Percentiles rank a stretch among this genome's conserved stretches.
Conservation (phyloP, 257 asterid species). For the Solanum chiquidenum region DNA sequence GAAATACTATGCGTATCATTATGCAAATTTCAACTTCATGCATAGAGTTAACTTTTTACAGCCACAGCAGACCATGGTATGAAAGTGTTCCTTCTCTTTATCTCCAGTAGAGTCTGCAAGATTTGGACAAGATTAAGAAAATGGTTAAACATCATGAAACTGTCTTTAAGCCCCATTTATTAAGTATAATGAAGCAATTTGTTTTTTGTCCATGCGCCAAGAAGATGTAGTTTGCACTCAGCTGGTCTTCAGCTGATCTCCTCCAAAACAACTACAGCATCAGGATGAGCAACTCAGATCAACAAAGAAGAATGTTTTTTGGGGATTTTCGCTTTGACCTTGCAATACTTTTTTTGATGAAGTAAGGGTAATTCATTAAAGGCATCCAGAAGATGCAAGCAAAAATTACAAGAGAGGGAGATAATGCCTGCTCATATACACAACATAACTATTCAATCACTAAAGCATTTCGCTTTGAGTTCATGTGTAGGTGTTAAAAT, state of each 20-base stretch:
- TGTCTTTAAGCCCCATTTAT: neutral
- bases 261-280: neutral
- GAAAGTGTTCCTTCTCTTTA: neutral
- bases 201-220: neutral
- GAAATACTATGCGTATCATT: neutral
- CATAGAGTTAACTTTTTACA: neutral
- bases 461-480: neutral
- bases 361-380: neutral
- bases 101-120: neutral
- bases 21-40: neutral
- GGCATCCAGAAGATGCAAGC: neutral
- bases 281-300: neutral
- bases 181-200: neutral
- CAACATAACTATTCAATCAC: neutral
- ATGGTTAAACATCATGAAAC: neutral
- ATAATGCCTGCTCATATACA: neutral
- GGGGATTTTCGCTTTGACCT: neutral
- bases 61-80: neutral
- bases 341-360: neutral
- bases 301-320: no score
- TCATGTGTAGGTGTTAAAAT: neutral
- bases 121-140: neutral
- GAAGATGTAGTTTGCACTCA: neutral
- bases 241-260: no score
- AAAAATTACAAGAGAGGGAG: neutral